Base-by-base conservation (phyloP, 139 green algal genomes). In the Monoraphidium neglectum region DNA sequence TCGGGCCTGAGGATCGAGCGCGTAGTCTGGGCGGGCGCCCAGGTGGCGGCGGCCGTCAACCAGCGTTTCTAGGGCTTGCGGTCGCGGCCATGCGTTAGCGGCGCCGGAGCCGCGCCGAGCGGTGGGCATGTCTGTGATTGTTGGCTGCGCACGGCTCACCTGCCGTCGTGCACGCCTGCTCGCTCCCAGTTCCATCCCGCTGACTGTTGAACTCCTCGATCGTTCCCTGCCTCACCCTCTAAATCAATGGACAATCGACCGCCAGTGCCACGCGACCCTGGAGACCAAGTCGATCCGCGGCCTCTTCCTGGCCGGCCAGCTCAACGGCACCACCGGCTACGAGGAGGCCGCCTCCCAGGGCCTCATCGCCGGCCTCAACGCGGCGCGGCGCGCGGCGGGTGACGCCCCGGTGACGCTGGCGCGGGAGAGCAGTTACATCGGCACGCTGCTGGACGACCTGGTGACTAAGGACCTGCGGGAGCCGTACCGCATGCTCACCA, bases 241-340 rank as follows among this genome's bases (percentile, higher is more conserved):
- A n/a, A n/a, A n/a, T n/a, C n/a, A n/a, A n/a, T n/a, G n/a, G 67
- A n/a, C n/a, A n/a, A n/a, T n/a, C n/a, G n/a, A n/a, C 43, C 8
- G 8, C 43, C 94, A 99, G 88, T 97, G 94, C 83, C 38, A 87
- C 62, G 70, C 83, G 56, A 93, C 91, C 37, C 88, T 99, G 47
- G 92, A 98, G 87, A 98, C 95, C 32, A 98, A 98, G 85, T 79
- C 73, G 26, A 61, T 96, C n/a, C 40, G 32, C 26, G 94, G 96
- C 23, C 92, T 99, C 0, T 99, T 98, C 88, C 96, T 99, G 81
- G 91, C 82, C 18, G 96, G 96, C 4, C 96, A 99, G 89, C 90
- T 99, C 56, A 99, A 99, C 80, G 96, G 96, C 54, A 99, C 96
- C 15, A 99, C 96, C 23, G 93, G 94, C n/a, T 98, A 98, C 74